Evolutionary conservation across 208 protist genomes (phyloP), one percentile per base, ranked within the genome.

Genomic region (Trypanosoma mega): DNA sequence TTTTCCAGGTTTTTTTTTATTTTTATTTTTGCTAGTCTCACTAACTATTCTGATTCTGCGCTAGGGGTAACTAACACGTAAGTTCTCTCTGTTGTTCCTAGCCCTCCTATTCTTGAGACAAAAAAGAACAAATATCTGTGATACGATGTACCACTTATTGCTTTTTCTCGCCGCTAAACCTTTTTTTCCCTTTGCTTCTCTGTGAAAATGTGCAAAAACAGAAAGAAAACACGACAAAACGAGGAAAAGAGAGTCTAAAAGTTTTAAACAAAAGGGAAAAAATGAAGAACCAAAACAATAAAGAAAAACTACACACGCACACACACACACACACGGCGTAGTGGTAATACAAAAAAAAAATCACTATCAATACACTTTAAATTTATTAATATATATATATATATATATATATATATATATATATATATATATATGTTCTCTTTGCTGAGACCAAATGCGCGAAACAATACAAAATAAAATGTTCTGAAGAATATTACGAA

Each of bases 361-460:
- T 41, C 26, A 23, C 6, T 34, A 4, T 54, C 16, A 23, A 26
- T 26, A 7, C 14, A 47, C 23, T 47, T 47, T 47, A 27, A n/a
- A 53, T 26, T 62, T 45, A 65, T 29, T 37, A 33, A 59, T 26
- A 69, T 51, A 52, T 44, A 55, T 39, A 55, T 55, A 55, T 56
- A 47, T 66, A 44, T 11, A 65, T 24, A 63, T 30, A 65, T 29
- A 71, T 16, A 52, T 27, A 71, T 39, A 53, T 7, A 60, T 48
- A 30, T 18, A 46, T 3, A 57, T 31, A 47, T 45, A 29, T 24
- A 44, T 44, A 29, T 4, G 27, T n/a, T n/a, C n/a, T n/a, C n/a
- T n/a, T n/a, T n/a, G n/a, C n/a, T n/a, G n/a, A n/a, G n/a, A n/a
- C n/a, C n/a, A n/a, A n/a, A n/a, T n/a, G n/a, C n/a, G n/a, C n/a